Evolutionary conservation across 345 rosid genomes (phyloP).

Genomic region (Eutrema yunnanense): DNA sequence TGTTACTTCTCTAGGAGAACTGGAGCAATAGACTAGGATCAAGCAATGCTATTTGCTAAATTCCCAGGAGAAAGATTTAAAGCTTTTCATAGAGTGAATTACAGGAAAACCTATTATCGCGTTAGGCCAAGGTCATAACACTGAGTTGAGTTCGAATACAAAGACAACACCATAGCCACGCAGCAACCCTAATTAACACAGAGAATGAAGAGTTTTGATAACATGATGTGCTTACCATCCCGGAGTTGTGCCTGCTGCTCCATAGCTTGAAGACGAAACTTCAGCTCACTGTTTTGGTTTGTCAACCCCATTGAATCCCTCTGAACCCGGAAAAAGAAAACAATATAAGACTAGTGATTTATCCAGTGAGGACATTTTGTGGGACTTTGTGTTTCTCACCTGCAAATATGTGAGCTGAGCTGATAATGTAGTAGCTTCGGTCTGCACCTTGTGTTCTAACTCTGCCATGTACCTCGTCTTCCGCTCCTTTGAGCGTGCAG

Average conservation of each 20-base stretch:
- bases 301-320: slow-evolving; percentile 44
- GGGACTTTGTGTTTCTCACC: slow-evolving; percentile 27
- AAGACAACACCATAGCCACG: not conserved
- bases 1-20: no score
- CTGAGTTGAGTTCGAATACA: not conserved
- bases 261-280: slow-evolving; percentile 60
- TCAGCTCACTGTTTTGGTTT: slow-evolving; percentile 49
- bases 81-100: no score
- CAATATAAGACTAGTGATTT: not conserved
- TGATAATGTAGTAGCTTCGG: slow-evolving; percentile 75
- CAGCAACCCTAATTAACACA: not conserved
- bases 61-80: no score
- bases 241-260: slow-evolving; percentile 56
- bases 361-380: not conserved
- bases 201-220: not conserved
- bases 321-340: slow-evolving; percentile 17
- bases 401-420: slow-evolving; percentile 77
- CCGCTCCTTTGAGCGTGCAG: slow-evolving; percentile 89
- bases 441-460: slow-evolving; percentile 83
- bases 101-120: not conserved
- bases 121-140: not conserved
- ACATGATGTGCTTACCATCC: slow-evolving; percentile 32
- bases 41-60: no score
- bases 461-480: slow-evolving; percentile 68
- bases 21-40: no score